These are phyloP conservation scores for Scenedesmus sp. DNA, from an alignment of 163 green algal species.

Conservation along the genomic window DNA sequence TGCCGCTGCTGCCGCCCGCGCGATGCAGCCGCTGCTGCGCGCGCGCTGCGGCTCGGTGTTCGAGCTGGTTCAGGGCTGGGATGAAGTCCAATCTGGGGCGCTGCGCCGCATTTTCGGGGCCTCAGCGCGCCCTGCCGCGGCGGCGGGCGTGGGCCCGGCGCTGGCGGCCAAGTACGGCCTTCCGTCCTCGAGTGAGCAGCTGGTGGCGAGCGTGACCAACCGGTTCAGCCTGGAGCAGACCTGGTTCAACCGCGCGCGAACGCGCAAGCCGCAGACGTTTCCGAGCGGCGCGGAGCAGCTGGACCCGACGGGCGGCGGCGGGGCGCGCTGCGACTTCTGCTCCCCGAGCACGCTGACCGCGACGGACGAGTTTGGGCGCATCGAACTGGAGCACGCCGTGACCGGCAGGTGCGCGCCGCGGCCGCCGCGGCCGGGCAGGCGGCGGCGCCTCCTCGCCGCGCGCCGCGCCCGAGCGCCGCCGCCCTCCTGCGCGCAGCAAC, in stretches of 20 bases:
- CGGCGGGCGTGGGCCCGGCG: background rate
- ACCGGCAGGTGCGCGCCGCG: too few relatives aligned
- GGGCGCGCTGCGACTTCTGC: constrained; percentile 82
- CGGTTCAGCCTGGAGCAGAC: constrained; percentile 51
- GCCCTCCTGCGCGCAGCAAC: too few relatives aligned
- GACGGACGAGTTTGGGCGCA: constrained; percentile 56
- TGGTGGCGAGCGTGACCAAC: constrained; percentile 35
- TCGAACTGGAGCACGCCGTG: constrained; percentile 70
- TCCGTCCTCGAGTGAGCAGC: constrained; percentile 24
- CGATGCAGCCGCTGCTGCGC: too few relatives aligned
- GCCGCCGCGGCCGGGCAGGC: too few relatives aligned
- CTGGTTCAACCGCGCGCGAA: constrained; percentile 79
- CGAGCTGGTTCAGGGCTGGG: background rate
- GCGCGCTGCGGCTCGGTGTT: background rate
- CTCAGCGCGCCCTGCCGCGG: too few relatives aligned
- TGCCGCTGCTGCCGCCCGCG: too few relatives aligned
- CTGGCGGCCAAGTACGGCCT: constrained; percentile 36
- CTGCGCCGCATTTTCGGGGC: constrained; percentile 13
- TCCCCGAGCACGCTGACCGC: constrained; percentile 69
- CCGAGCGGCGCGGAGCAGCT: background rate
- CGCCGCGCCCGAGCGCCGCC: too few relatives aligned
- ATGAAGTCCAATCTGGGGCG: background rate
- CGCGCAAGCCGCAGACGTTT: constrained; percentile 83
- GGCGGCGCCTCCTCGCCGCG: too few relatives aligned
- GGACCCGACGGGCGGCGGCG: constrained; percentile 63